Evolutionary conservation across 1,284 basidiomycete genomes (phyloP).

Genomic region (Ustilago trichophora): DNA sequence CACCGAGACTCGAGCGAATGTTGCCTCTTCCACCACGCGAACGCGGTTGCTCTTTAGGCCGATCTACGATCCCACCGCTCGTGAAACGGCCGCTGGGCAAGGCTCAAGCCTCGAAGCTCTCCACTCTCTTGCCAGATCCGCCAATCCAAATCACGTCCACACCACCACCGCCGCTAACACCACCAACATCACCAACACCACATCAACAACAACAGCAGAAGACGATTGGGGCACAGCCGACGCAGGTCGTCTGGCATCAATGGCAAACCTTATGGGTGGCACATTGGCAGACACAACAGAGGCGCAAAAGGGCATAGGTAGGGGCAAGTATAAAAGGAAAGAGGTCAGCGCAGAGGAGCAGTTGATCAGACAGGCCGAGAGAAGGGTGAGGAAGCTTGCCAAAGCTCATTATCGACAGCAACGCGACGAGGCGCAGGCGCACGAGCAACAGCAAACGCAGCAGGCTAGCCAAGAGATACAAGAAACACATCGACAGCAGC

Average conservation of each 20-base stretch:
- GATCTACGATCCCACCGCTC: slow-evolving; percentile 31
- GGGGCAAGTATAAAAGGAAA: slow-evolving; percentile 27
- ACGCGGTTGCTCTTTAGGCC: slow-evolving; percentile 25
- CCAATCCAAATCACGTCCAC: too few relatives aligned
- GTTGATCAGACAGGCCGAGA: slow-evolving; percentile 19
- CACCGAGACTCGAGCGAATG: background rate
- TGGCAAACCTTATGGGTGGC: too few relatives aligned
- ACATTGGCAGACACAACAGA: too few relatives aligned
- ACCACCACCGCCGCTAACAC: too few relatives aligned
- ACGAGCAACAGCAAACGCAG: too few relatives aligned
- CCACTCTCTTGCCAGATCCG: background rate
- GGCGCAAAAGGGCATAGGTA: background rate
- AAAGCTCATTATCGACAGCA: slow-evolving; percentile 12
- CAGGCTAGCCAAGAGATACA: background rate
- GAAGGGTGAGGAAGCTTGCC: slow-evolving; percentile 18
- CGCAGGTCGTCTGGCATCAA: too few relatives aligned
- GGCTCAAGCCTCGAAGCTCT: background rate
- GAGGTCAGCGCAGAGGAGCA: slow-evolving; percentile 9
- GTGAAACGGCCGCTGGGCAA: background rate
- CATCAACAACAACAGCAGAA: too few relatives aligned
- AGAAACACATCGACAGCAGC: background rate
- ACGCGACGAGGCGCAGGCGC: background rate
- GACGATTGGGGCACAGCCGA: too few relatives aligned
- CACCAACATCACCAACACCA: too few relatives aligned
- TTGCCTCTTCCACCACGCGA: slow-evolving; percentile 1